Base-by-base conservation (phyloP, 2,329 filamentous ascomycete genomes). In the Cladosporium sp. region DNA sequence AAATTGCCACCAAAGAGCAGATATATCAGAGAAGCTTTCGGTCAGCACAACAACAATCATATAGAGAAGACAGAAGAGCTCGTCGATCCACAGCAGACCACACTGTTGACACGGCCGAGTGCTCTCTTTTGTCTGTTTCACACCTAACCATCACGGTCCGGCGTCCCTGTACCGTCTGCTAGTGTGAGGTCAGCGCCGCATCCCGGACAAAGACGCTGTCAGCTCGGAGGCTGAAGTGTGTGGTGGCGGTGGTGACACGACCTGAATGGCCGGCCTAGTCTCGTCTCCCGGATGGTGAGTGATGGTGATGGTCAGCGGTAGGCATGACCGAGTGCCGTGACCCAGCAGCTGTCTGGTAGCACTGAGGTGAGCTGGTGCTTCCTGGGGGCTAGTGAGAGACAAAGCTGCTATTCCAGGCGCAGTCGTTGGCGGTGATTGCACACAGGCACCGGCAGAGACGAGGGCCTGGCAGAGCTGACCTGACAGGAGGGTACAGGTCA, bases 201-300 rank as follows among this genome's bases (percentile, higher is more conserved):
- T 25, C 11, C 21, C 2, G 49, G 25, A 63, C 60, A 63, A 56
- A 63, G 49, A 63, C 49, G 32, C 48, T 16, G 60, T 63, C 60
- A 63, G 60, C 49, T 26, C 21, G 21, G 49, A 56, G 60, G 60
- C 60, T 63, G 60, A 63, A 46, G 39, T 28, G 32, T 16, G 54
- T 39, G 32, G 49, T 23, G 26, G 59, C 32, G 59, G 59, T n/a
- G 43, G 58, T 61, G 32, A 36, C 58, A 61, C 58, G 58, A 61
- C 58, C 43, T 63, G 48, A 28, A 63, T 56, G 60, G 49, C 49
- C 49, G 25, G 48, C 25, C 32, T 23, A 18, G 23, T 32, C 21
- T 51, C 48, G 30, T 39, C 26, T 49, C 58, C 58, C 36, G 36
- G 36, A 18, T 8, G 25, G n/a, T 11, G 30, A 25, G n/a, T 16